Conservation (phyloP, 2,329 filamentous ascomycete species). For the Neurospora sp. region DNA sequence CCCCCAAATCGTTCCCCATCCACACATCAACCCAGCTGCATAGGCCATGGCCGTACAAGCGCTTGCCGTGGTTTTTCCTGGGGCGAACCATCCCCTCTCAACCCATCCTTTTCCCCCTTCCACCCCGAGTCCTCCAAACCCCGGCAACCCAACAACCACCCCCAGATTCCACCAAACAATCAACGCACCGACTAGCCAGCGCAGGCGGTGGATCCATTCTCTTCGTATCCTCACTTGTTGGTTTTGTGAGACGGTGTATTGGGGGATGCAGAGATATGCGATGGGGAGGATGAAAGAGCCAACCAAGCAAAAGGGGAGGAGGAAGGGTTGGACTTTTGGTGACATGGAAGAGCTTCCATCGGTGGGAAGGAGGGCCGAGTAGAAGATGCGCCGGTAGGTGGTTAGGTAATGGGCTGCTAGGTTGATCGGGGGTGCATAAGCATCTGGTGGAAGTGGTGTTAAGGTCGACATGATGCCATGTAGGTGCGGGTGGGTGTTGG, state of each 20-base stretch:
- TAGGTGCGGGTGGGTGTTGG: background rate
- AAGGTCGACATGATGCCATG: background rate
- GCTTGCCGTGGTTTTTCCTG: constrained; percentile 29
- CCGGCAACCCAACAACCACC: constrained; percentile 24
- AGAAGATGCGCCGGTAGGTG: constrained; percentile 28
- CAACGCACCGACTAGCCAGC: constrained; percentile 38
- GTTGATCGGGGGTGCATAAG: constrained; percentile 1
- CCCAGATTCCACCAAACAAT: constrained; percentile 34
- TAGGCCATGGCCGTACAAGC: constrained; percentile 42
- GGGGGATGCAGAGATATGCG: constrained; percentile 46
- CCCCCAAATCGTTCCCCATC: constrained; percentile 41
- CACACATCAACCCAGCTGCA: constrained; percentile 36
- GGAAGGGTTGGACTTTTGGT: constrained; percentile 27
- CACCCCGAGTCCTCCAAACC: background rate
- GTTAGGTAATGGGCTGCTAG: constrained; percentile 16
- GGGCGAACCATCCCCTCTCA: background rate
- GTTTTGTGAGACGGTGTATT: constrained; percentile 23
- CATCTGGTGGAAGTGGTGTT: background rate
- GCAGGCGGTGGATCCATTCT: constrained; percentile 38
- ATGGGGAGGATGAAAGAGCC: constrained; percentile 38
- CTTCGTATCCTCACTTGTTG: constrained; percentile 12
- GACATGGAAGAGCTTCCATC: no score
- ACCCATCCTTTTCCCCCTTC: background rate
- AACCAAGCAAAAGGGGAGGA: constrained; percentile 42
- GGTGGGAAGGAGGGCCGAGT: constrained; percentile 17